A percentile compares a stretch with the other conserved stretches of the same genome.
Conservation (phyloP, 768 basidiomycete genomes). For the Sporobolomyces roseus region DNA sequence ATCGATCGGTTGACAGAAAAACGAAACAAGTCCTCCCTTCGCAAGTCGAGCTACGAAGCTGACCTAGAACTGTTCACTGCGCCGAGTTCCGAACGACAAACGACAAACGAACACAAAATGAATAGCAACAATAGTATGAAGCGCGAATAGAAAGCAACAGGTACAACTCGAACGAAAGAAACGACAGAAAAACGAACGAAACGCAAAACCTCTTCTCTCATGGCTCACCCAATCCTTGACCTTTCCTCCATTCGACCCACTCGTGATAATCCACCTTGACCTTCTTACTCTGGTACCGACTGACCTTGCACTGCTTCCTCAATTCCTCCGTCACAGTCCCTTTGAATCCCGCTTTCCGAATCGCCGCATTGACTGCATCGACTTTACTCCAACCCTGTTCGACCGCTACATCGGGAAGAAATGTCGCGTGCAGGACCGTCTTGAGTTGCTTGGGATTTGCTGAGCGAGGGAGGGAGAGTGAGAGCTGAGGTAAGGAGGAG, state of each 20-base stretch:
- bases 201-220: neutral
- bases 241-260: conserved; percentile 68
- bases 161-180: too few relatives aligned
- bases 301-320: conserved; percentile 67
- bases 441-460: conserved; percentile 50
- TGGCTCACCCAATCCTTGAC: neutral
- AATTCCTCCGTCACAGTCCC: conserved; percentile 77
- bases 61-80: too few relatives aligned
- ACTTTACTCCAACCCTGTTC: conserved; percentile 92
- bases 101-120: too few relatives aligned
- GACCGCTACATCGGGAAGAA: conserved; percentile 84
- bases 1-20: too few relatives aligned
- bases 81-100: too few relatives aligned
- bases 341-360: conserved; percentile 87
- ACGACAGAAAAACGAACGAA: neutral
- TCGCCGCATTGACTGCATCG: conserved; percentile 84
- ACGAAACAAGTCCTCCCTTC: too few relatives aligned
- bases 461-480: neutral
- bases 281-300: conserved; percentile 74
- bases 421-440: conserved; percentile 70
- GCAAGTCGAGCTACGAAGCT: too few relatives aligned
- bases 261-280: conserved; percentile 69
- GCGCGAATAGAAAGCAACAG: too few relatives aligned
- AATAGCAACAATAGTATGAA: too few relatives aligned
- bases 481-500: conserved; percentile 30